A percentile compares a stretch with the other conserved stretches of the same genome.
Evolutionary conservation across 352 stramenopile species (phyloP).

Genomic region (Phytophthora foliorum): DNA sequence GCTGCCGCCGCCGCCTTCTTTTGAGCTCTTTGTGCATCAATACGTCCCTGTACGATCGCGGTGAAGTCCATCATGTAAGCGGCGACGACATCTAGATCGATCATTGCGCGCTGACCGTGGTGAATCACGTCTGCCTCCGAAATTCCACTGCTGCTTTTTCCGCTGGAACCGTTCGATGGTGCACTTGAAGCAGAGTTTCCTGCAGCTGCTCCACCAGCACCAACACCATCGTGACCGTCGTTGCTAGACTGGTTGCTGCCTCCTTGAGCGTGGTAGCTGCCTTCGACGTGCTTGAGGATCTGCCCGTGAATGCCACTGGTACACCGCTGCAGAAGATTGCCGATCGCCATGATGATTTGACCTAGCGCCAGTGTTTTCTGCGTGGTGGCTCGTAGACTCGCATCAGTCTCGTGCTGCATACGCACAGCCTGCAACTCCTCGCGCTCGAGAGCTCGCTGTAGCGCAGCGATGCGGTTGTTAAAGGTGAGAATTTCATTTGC

Average conservation of each 20-base stretch:
- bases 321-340: slow-evolving; percentile 84
- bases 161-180: slow-evolving; percentile 1
- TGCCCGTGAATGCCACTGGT: slow-evolving; percentile 89
- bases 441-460: slow-evolving; percentile 85
- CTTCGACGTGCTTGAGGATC: slow-evolving; percentile 91
- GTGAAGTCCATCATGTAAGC: slow-evolving; percentile 96
- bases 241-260: slow-evolving; percentile 27
- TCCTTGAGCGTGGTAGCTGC: slow-evolving; percentile 30
- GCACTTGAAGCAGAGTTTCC: slow-evolving; percentile 18
- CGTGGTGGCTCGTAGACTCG: slow-evolving; percentile 87
- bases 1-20: slow-evolving; percentile 65
- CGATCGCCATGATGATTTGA: slow-evolving; percentile 92
- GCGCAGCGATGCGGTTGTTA: slow-evolving; percentile 91
- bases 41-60: slow-evolving; percentile 75
- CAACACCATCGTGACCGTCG: slow-evolving; percentile 23
- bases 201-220: slow-evolving; percentile 5
- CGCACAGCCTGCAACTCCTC: slow-evolving; percentile 76
- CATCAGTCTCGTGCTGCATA: slow-evolving; percentile 91
- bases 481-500: slow-evolving; percentile 94
- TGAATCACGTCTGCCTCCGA: slow-evolving; percentile 88
- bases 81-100: slow-evolving; percentile 93
- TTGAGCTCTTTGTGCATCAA: slow-evolving; percentile 77
- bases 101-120: slow-evolving; percentile 87
- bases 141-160: slow-evolving; percentile 50
- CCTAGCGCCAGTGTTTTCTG: slow-evolving; percentile 93